Base-by-base conservation (phyloP, 352 stramenopile species). In the Phytophthora pluvialis region DNA sequence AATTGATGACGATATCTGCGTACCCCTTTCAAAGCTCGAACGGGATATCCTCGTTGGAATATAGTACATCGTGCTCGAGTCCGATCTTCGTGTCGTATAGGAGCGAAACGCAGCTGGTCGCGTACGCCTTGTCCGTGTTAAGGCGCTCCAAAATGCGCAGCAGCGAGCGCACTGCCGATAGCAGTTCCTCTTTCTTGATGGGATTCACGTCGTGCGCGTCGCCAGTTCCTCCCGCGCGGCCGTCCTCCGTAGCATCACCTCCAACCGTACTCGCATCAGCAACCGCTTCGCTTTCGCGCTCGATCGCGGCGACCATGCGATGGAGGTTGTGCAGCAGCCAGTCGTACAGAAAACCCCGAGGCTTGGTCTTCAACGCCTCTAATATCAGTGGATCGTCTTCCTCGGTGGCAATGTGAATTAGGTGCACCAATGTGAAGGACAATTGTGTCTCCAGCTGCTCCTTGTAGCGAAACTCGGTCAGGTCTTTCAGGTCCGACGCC, bases 401-500 rank as follows among this genome's bases (percentile, higher is more conserved):
- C n/a, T 87, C 64, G 0, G 81, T 80, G 1, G 84, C 86, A 15
- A 96, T 77, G 56, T 92, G 72, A 51, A 96, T 84, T 53, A 96
- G 50, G 47, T 94, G 88, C 50, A 94, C 79, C 48, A 96, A 70
- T 29, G 88, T 94, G 54, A 96, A 96, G 7, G 86, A 94, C 10
- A 96, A 49, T 66, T 96, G 88, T 13, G 87, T 92, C 55, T 96
- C 88, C 6, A 96, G 67, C 48, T 96, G 88, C 53, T 93, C 86
- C 64, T 96, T 96, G 78, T 96, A 96, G n/a, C 86, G 85, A 74
- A 94, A 96, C 72, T 96, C 88, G 1, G 80, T 93, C 64, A 96
- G 86, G 50, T 96, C 88, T 45, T 94, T 92, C 52, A 96, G 62
- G 47, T 94, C 86, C 0, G 87, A 94, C 7, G 83, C 88, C 13